A percentile compares a stretch with the other conserved stretches of the same genome.
Conservation (phyloP, 1,284 basidiomycete genomes). For the Moesziomyces sp. region DNA sequence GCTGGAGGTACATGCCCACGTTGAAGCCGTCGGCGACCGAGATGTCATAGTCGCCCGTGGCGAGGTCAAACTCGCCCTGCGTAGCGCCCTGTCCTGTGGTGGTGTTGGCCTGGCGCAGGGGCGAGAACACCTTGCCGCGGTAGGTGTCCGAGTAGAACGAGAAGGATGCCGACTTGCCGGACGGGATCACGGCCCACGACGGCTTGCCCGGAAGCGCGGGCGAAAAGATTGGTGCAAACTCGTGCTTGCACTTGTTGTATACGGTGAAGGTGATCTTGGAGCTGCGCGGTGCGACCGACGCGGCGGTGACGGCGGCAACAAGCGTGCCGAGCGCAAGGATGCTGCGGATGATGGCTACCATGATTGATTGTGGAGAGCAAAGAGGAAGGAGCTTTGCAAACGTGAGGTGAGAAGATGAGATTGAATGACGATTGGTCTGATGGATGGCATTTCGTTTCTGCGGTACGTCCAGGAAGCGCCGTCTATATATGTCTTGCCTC, state of each 20-base stretch:
- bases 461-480: too few relatives aligned
- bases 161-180: slow-evolving; percentile 21
- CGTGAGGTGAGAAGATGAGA: too few relatives aligned
- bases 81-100: slow-evolving; percentile 39
- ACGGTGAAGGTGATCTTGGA: slow-evolving; percentile 46
- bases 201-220: slow-evolving; percentile 38
- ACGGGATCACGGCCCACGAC: slow-evolving; percentile 24
- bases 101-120: slow-evolving; percentile 29
- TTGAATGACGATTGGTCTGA: neutral
- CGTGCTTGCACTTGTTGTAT: slow-evolving; percentile 45
- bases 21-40: slow-evolving; percentile 47
- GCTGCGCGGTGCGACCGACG: slow-evolving; percentile 23
- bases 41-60: slow-evolving; percentile 35
- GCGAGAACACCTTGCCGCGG: slow-evolving; percentile 44
- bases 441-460: neutral
- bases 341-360: slow-evolving; percentile 37
- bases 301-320: slow-evolving; percentile 19
- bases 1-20: slow-evolving; percentile 29
- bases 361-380: neutral
- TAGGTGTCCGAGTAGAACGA: slow-evolving; percentile 46
- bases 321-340: slow-evolving; percentile 19
- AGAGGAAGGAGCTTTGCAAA: neutral
- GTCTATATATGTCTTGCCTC: neutral
- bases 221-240: slow-evolving; percentile 43
- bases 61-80: slow-evolving; percentile 35